Evolutionary conservation across 2,329 filamentous ascomycete species (phyloP), one percentile per base, ranked within the genome.

Genomic region (Alternaria ethzedia): DNA sequence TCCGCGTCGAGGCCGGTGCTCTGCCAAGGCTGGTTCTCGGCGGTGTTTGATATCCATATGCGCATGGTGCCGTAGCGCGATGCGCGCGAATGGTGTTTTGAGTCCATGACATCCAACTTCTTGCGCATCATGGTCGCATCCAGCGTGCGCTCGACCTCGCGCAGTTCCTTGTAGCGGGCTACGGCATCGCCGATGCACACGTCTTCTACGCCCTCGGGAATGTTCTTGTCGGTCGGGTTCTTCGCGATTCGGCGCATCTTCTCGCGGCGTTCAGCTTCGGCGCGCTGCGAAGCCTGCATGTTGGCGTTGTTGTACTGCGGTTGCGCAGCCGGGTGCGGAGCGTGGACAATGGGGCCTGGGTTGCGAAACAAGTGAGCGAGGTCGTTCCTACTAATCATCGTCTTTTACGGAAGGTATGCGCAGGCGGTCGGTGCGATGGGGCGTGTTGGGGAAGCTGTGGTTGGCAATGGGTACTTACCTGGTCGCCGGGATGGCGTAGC

Each of bases 121-220:
- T 99, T 99, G 76, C 95, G 90, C 79, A 96, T 94, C 86, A 97
- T 96, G 17, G 93, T 92, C 44, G 95, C 92, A 83, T 99, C 96
- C 59, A 99, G 85, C 57, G 90, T 88, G 75, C 93, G 90, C 85
- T 99, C 96, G 62, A 96, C 85, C 70, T 97, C 94, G 76, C 93
- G 89, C 77, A 99, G 82, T 61, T 91, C 89, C 75, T 89, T 90
- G 83, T 99, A 99, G 71, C 93, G 87, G 76, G 90, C 86, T 47
- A 91, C 93, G 43, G 91, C 90, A 78, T 97, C 92, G 66, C 92
- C 93, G 68, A 97, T 89, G 65, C 93, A 88, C 67, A 91, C 88
- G 51, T 93, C 90, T 72, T 81, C 94, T 47, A 97, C 86, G 59
- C 93, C 94, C 68, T 98, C 94, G 43, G 96, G 94, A 25, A 99